Base-by-base conservation (phyloP, 202 grass and related monocot genomes). In the Digitaria exilis region DNA sequence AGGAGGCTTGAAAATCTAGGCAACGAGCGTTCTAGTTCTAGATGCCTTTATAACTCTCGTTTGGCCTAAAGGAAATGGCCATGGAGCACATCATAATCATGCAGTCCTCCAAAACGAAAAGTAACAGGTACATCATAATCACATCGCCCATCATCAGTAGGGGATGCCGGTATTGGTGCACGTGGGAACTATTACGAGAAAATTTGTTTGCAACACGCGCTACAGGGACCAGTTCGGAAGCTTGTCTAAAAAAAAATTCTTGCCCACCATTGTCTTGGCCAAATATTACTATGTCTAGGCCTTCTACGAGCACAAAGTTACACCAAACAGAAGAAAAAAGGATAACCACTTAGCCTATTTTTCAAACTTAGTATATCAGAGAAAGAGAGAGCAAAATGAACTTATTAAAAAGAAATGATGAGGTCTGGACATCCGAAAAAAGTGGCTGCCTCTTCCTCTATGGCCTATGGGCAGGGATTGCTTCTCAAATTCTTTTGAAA, bases 171-270 rank as follows among this genome's bases (percentile, higher is more conserved):
- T 52, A 66, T 51, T 26, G 31, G 0, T 45, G 67, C 88, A 90
- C 84, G 83, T 90, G 88, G 71, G 58, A 73, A 62, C 48, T 78
- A 80, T 59, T 63, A 35, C 45, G 26, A 66, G 5, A 21, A 28
- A 77, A 59, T 5, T 2, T 12, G 63, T 79, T 70, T 72, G 39
- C 32, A 73, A 35, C 9, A 39, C 29, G 31, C 5, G 42, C 2
- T 19, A 15, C 26, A 1, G 26, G 71, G 73, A 51, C 88, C 73
- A 82, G 51, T 59, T 13, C 69, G 79, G 75, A 7, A 37, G 51
- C 16, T 57, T 69, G 50, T 46, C 62, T 31, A 14, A 28, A 56
- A n/a, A n/a, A n/a, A 59, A 81, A 19, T 39, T 31, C 50, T 1
- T 6, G 19, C 5, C 71, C 69, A 31, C 44, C 37, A n/a, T n/a